Evolutionary conservation across 306 rosid species (phyloP), one percentile per base, ranked within the genome.

Genomic region (Quercus dentata): DNA sequence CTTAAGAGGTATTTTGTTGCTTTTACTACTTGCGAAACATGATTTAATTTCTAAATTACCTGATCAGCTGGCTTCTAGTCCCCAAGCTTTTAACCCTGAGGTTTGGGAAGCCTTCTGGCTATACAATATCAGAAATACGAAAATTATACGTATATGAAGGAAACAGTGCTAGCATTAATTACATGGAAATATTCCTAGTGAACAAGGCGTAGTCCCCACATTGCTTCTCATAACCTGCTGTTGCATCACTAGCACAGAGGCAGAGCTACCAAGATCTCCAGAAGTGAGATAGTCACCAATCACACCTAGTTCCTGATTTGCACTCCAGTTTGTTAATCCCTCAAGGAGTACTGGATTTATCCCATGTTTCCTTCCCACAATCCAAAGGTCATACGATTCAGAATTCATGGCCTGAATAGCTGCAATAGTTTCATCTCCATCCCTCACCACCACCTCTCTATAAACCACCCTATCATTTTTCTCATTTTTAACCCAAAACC

Each of bases 401-500:
- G 87, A 89, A 17, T 83, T 87, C 84, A 92, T 55, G 1, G 82
- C 74, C 23, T 78, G 87, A 59, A 94, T 89, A 5, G 87, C 90
- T 13, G 77, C 86, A 3, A 89, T 71, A 6, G 97, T 94, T 73
- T 89, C 91, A 17, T 86, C 92, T 3, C 97, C 98, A 77, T 87
- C 84, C 46, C 23, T 83, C 30, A 91, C 97, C 9, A 88, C 86
- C 33, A 94, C 90, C 49, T 94, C 97, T 67, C 80, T 89, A 4
- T 92, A 94, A 51, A 38, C 25, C 77, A 94, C 90, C 65, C 87
- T 82, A 2, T 76, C 58, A 68, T 92, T 89, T 10, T 15, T 13
- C 82, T 94, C 97, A 59, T 94, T 92, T 84, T 92, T 94, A 3
- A 94, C 93, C 93, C 97, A 94, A 72, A 94, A 92, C 97, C 91